Evolutionary conservation across 2,329 filamentous ascomycete species (phyloP).

Genomic region (Fusarium sp.): DNA sequence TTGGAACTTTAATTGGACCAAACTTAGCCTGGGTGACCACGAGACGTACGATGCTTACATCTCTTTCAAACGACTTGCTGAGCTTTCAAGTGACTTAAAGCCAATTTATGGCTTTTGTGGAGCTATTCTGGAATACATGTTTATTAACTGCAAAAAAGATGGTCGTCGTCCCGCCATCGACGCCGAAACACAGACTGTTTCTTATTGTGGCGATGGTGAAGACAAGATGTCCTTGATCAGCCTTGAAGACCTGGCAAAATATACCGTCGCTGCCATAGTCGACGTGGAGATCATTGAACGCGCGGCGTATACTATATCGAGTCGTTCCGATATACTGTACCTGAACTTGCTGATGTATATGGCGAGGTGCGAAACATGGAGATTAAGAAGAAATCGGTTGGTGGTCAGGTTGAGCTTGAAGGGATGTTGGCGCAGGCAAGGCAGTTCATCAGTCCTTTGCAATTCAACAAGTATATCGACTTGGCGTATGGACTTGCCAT

Average conservation of each 20-base stretch:
- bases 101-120: conserved; percentile 3
- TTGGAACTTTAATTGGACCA: conserved; percentile 23
- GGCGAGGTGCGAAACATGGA: neutral
- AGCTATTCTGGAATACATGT: conserved; percentile 2
- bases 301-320: neutral
- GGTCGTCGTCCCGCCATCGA: neutral
- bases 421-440: conserved; percentile 3
- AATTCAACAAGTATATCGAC: conserved; percentile 7
- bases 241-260: conserved; percentile 6
- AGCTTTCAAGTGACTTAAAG: neutral
- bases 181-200: neutral
- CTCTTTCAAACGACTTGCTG: conserved; percentile 17
- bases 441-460: neutral
- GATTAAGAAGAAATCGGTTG: neutral
- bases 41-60: conserved; percentile 19
- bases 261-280: neutral
- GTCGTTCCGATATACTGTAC: neutral
- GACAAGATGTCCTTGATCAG: conserved; percentile 11
- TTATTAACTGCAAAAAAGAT: conserved; percentile 5
- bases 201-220: neutral
- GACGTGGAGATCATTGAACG: neutral
- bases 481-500: conserved; percentile 7
- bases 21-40: conserved; percentile 7
- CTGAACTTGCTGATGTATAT: neutral
- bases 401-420: neutral